Evolutionary conservation across 148 eudicot genomes (phyloP), one percentile per base, ranked within the genome.

Genomic region (Persicaria tinctoria): DNA sequence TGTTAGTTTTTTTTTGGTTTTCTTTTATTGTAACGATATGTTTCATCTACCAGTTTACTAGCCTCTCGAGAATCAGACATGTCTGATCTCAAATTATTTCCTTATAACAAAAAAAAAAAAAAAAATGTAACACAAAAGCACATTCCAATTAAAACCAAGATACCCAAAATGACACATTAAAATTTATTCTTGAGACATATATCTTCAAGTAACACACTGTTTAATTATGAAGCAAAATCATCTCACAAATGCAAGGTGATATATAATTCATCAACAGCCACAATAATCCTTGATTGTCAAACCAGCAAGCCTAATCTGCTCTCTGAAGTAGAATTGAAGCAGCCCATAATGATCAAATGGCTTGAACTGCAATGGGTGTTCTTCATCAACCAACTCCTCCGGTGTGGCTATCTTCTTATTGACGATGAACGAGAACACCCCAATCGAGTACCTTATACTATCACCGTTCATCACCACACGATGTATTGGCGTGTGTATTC

Each of bases 401-500:
- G 95, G 95, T 1, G 80, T 75, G 69, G 76, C 51, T 50, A 90
- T 74, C 8, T 74, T 75, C 10, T 71, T 83, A n/a, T 78, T 76
- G 68, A 75, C 76, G 68, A 75, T 48, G 44, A 83, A 85, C 0
- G 85, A 75, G 77, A 90, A 88, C 18, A 79, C 49, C 6, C 78
- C 91, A 1, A 90, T 72, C 0, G 91, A 81, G 72, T 88, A 88
- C 62, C 85, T 86, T n/a, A 84, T 75, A 73, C 82, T 84, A 1
- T 76, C 77, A 62, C 86, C 89, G 27, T 72, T 78, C 81, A 84
- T 83, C 6, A 83, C 76, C 51, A 90, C 95, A n/a, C 85, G 78
- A 77, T 90, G 95, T 0, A 81, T 16, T 16, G 91, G 84, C 50
- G 90, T 78, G 60, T 79, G 84, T 82, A 88, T 75, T 77, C 91